Conservation (phyloP, 768 basidiomycete genomes). For the Boletus rufocinnamomeus region DNA sequence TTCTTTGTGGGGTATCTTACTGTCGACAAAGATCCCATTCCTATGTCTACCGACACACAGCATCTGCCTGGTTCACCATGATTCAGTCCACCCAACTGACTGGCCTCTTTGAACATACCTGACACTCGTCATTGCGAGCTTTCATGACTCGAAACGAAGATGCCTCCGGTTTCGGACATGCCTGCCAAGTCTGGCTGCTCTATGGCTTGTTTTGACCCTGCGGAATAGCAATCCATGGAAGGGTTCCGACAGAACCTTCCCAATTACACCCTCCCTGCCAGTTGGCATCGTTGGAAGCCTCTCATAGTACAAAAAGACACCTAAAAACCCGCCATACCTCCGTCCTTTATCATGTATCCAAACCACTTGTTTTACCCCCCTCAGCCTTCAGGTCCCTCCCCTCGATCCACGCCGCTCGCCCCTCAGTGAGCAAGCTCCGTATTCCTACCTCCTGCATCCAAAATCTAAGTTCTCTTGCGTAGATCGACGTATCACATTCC, state of each 20-base stretch:
- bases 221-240: background rate
- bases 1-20: background rate
- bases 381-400: too few species aligned
- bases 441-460: too few species aligned
- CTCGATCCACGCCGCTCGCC: background rate
- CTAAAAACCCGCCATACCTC: too few species aligned
- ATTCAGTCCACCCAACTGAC: background rate
- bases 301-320: background rate
- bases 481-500: background rate
- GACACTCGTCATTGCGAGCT: background rate
- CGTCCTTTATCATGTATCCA: background rate
- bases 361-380: too few species aligned
- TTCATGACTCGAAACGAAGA: too few species aligned
- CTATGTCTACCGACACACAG: background rate
- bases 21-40: background rate
- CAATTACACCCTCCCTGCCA: background rate
- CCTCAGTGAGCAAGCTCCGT: background rate
- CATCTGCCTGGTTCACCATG: background rate
- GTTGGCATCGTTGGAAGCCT: constrained; percentile 13
- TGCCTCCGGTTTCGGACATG: background rate
- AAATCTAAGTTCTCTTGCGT: background rate
- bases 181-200: background rate
- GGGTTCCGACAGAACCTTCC: constrained; percentile 2
- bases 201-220: background rate
- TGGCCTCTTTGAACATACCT: background rate